Conservation (phyloP, 805 yeast species). For the Candida nanaspora region DNA sequence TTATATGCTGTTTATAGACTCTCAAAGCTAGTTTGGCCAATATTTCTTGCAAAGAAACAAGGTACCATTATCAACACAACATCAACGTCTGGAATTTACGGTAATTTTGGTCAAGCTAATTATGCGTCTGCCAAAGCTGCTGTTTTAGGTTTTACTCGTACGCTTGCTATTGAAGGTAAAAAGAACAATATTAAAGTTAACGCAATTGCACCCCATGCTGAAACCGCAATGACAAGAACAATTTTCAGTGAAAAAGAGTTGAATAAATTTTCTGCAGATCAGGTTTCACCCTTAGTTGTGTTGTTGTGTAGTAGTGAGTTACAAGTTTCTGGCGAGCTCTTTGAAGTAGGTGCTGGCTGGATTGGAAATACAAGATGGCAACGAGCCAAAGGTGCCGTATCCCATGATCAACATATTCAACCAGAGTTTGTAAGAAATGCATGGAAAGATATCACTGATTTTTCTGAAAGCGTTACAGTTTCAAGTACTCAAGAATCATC, state of each 20-base stretch:
- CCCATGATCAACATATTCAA: conserved; percentile 41
- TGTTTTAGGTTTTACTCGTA: conserved; percentile 74
- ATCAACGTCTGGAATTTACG: conserved; percentile 95
- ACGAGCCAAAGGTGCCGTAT: conserved; percentile 78
- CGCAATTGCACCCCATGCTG: conserved; percentile 94
- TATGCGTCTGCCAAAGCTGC: conserved; percentile 93
- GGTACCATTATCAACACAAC: conserved; percentile 86
- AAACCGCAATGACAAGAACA: conserved; percentile 93
- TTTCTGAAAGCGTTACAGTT: conserved; percentile 43
- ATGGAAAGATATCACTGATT: conserved; percentile 63
- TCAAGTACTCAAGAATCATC: conserved; percentile 71
- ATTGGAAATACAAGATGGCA: conserved; percentile 93
- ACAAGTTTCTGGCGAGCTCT: conserved; percentile 71
- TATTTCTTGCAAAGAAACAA: conserved; percentile 65
- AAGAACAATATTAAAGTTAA: conserved; percentile 69
- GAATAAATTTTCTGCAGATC: conserved; percentile 77
- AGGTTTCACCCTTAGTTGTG: conserved; percentile 86
- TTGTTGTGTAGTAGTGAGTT: conserved; percentile 69
- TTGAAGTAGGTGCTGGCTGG: conserved; percentile 97
- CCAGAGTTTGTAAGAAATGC: conserved; percentile 69
- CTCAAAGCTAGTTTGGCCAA: conserved; percentile 89
- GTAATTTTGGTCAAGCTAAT: conserved; percentile 96
- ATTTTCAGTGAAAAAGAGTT: conserved; percentile 75
- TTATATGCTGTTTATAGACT: conserved; percentile 73
- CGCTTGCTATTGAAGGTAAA: conserved; percentile 88